Evolutionary conservation across 2,329 filamentous ascomycete species (phyloP).

Genomic region (Ambrosiella xylebori): DNA sequence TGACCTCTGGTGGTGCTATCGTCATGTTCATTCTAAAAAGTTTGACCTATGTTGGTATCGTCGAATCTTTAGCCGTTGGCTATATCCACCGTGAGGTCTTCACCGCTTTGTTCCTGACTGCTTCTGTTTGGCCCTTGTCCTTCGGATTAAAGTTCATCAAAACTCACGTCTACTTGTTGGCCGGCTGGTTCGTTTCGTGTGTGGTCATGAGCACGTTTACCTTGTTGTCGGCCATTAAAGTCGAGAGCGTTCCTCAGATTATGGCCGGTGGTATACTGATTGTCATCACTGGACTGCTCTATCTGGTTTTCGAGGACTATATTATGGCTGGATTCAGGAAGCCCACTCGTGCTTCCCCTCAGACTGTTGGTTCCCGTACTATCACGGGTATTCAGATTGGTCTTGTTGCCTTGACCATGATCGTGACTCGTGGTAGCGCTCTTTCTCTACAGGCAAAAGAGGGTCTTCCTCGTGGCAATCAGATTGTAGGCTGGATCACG

Average conservation of each 20-base stretch:
- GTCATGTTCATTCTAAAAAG: slow-evolving; percentile 45
- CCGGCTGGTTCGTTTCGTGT: slow-evolving; percentile 62
- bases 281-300: slow-evolving; percentile 56
- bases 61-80: slow-evolving; percentile 76
- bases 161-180: slow-evolving; percentile 44
- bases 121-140: slow-evolving; percentile 57
- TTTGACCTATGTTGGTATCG: slow-evolving; percentile 51
- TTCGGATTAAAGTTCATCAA: slow-evolving; percentile 59
- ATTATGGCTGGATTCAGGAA: slow-evolving; percentile 28
- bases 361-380: slow-evolving; percentile 18
- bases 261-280: slow-evolving; percentile 62
- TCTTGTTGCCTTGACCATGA: slow-evolving; percentile 60
- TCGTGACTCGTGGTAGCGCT: slow-evolving; percentile 77
- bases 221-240: slow-evolving; percentile 69
- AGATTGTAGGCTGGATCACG: slow-evolving; percentile 69
- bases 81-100: slow-evolving; percentile 85
- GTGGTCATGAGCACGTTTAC: slow-evolving; percentile 80
- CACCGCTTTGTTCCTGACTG: slow-evolving; percentile 61
- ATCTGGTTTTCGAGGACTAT: slow-evolving; percentile 61
- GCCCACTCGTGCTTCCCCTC: slow-evolving; percentile 10
- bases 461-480: slow-evolving; percentile 74
- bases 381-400: slow-evolving; percentile 60
- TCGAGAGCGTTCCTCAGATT: slow-evolving; percentile 58
- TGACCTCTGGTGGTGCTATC: slow-evolving; percentile 41
- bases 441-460: slow-evolving; percentile 67